Percentiles rank a stretch among this genome's conserved stretches.
Conservation (phyloP, 148 eudicot species). For the Bassia scoparia region DNA sequence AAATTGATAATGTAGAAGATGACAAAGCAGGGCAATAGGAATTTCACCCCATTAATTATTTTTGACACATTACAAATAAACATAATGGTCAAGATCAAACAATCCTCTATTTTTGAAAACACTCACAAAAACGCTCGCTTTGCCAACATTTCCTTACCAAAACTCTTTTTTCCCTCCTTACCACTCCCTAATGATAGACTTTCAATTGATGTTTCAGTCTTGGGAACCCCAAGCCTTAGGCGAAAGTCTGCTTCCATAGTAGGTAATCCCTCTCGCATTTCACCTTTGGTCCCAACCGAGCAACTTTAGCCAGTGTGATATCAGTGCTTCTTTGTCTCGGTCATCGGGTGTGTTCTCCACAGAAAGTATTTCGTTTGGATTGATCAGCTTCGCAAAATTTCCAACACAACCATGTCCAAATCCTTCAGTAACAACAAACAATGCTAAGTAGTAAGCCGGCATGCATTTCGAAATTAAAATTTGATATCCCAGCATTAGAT, state of each 20-base stretch:
- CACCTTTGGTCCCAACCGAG: conserved; percentile 95
- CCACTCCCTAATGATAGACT: neutral
- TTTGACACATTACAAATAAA: neutral
- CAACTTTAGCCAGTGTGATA: conserved; percentile 75
- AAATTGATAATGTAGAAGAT: conserved; percentile 7
- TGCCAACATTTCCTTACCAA: neutral
- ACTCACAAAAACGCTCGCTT: conserved; percentile 1
- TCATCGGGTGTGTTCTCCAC: conserved; percentile 93
- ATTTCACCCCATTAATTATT: neutral
- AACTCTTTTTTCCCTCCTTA: neutral
- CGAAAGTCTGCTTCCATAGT: conserved; percentile 93
- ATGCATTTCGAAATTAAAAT: neutral
- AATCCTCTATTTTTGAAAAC: neutral
- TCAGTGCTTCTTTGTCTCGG: conserved; percentile 88
- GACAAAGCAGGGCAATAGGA: neutral
- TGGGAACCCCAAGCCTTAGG: conserved; percentile 62
- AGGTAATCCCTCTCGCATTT: conserved; percentile 79
- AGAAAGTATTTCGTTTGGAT: conserved; percentile 59
- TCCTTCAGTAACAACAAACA: neutral
- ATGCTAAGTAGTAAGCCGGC: no score
- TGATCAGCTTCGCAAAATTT: conserved; percentile 61
- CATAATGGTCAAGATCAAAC: conserved; percentile 4
- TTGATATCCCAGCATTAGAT: no score
- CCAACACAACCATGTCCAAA: neutral
- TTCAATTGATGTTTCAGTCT: conserved; percentile 15